Conservation (phyloP, 371 early-diverging fungal species). For the Mucor lusitanicus region DNA sequence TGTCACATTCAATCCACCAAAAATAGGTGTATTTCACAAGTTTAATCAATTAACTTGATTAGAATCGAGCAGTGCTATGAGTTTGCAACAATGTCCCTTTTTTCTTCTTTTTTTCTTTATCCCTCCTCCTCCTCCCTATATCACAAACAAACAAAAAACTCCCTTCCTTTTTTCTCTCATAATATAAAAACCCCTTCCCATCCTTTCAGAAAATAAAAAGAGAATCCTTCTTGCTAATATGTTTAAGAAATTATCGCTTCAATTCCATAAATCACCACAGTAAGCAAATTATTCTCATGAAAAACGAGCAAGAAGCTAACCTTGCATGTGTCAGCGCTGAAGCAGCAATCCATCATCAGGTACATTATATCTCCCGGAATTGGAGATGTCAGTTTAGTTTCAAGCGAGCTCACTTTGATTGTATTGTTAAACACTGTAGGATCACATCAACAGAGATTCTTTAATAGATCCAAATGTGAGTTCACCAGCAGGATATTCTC, state of each 20-base stretch:
- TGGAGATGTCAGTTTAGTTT: neutral
- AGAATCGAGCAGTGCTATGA: neutral
- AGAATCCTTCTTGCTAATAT: neutral
- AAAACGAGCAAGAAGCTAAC: neutral
- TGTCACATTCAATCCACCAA: slow-evolving; percentile 14
- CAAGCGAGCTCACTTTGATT: neutral
- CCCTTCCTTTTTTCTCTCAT: slow-evolving; percentile 5
- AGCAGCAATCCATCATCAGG: neutral
- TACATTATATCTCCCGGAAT: neutral
- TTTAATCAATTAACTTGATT: slow-evolving; percentile 2
- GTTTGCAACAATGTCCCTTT: slow-evolving; percentile 5
- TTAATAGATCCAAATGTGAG: slow-evolving; percentile 1
- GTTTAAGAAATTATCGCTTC: slow-evolving; percentile 25
- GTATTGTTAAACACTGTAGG: neutral
- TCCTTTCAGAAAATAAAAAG: neutral
- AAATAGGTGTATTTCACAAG: slow-evolving; percentile 19
- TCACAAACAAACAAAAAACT: neutral
- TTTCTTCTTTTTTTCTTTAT: neutral
- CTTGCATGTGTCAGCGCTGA: slow-evolving; percentile 3
- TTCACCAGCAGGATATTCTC: slow-evolving; percentile 2
- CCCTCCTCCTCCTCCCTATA: neutral
- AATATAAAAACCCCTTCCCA: slow-evolving; percentile 1
- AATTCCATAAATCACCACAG: slow-evolving; percentile 17
- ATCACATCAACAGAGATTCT: slow-evolving; percentile 7
- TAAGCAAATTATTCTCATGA: no score